Percentiles rank a stretch among this genome's conserved stretches.
These are phyloP conservation scores for Nidularia pulvinata DNA, from an alignment of 768 basidiomycete genomes.

Conservation along the genomic window DNA sequence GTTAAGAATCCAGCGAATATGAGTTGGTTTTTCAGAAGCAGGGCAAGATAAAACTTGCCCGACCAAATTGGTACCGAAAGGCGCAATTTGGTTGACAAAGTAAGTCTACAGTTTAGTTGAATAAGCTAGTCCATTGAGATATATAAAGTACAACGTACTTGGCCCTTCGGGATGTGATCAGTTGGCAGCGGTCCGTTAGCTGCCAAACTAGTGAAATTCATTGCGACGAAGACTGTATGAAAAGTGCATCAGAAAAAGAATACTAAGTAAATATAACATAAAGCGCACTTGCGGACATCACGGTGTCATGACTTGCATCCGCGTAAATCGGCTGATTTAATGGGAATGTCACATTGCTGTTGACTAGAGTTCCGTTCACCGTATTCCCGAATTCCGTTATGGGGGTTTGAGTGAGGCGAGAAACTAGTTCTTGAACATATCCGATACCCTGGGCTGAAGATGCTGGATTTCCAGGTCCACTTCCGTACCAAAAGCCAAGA, in stretches of 20 bases:
- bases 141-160: slow-evolving; percentile 48
- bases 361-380: slow-evolving; percentile 68
- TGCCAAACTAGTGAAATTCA: slow-evolving; percentile 70
- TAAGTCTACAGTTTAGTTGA: slow-evolving; percentile 34
- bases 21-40: slow-evolving; percentile 16
- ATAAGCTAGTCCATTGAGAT: slow-evolving; percentile 34
- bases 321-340: slow-evolving; percentile 64
- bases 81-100: slow-evolving; percentile 24
- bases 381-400: slow-evolving; percentile 54
- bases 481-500: slow-evolving; percentile 60
- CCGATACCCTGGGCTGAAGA: slow-evolving; percentile 63
- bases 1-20: slow-evolving; percentile 74
- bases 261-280: not conserved
- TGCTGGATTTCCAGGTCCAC: slow-evolving; percentile 69
- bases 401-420: slow-evolving; percentile 63
- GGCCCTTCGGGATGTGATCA: slow-evolving; percentile 53
- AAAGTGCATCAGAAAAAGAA: slow-evolving; percentile 2
- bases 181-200: slow-evolving; percentile 61
- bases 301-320: slow-evolving; percentile 78
- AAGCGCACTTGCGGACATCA: slow-evolving; percentile 59
- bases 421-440: slow-evolving; percentile 69
- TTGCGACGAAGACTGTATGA: slow-evolving; percentile 59
- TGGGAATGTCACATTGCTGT: slow-evolving; percentile 52
- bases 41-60: slow-evolving; percentile 48
- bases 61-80: slow-evolving; percentile 33